Evolutionary conservation across 2,329 filamentous ascomycete genomes (phyloP), one percentile per base, ranked within the genome.

Genomic region (Fusarium bactridioides): DNA sequence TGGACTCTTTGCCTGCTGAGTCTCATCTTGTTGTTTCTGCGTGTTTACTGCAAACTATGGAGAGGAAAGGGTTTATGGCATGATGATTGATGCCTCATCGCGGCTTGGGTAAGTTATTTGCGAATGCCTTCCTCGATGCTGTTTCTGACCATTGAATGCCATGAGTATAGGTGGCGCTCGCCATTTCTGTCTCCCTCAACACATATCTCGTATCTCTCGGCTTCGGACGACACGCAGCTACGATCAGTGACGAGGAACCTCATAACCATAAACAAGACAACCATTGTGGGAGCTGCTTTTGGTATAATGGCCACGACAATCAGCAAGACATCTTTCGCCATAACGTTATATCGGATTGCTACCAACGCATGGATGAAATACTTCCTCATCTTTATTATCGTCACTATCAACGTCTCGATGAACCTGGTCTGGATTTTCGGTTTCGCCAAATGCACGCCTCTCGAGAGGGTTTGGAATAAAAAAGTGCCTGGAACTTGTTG

Each of bases 251-350:
- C 4, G 78, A 77, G 2, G 2, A 69, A 78, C 23, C 55, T 78
- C 13, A 71, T 43, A 25, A 75, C 23, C 3, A 78, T 79, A 64
- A 79, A 78, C n/a, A 62, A 77, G 35, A 64, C 74, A 25, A 77
- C 77, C 33, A 78, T 79, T 33, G 60, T 80, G 8, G 73, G 74
- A 8, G 79, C 76, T 6, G 61, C 73, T 9, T 79, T 80, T 47
- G 80, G 79, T 13, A 78, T 82, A n/a, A 68, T 79, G 21, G 78
- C 81, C 3, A 82, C 81, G 9, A 76, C 80, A 2, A 77, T 75
- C 60, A 82, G 80, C 67, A 83, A 83, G 64, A 80, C 81, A 0
- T 82, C 82, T 0, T 82, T 83, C 61, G 80, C 80, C 15, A 72
- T 82, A n/a, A 82, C 81, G 1, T 67, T 82, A 7, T 74, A 82